Evolutionary conservation across 169 alveolate species (phyloP).

Genomic region (Cryptosporidium ubiquitum): DNA sequence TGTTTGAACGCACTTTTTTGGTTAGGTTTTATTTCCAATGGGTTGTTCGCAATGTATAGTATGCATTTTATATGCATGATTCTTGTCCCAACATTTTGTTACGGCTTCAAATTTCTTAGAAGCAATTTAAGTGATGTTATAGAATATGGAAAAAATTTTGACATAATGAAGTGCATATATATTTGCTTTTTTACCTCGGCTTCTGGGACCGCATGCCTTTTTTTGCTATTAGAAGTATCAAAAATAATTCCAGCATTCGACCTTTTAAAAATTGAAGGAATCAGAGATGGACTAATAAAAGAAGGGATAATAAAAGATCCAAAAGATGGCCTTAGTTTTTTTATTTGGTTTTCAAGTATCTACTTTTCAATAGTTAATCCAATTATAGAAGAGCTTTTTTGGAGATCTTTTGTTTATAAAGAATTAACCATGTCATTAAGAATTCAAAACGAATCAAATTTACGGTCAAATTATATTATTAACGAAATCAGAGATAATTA

Average conservation of each 20-base stretch:
- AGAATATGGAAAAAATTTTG: background rate
- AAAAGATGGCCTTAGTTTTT: background rate
- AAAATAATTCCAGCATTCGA: background rate
- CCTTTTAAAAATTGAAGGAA: background rate
- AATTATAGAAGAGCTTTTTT: slow-evolving; percentile 50
- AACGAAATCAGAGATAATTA: background rate
- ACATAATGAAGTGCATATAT: background rate
- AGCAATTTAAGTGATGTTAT: background rate
- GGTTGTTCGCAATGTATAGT: slow-evolving; percentile 58
- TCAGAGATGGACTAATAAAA: background rate
- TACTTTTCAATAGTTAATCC: slow-evolving; percentile 49
- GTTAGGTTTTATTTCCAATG: slow-evolving; percentile 23
- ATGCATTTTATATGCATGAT: slow-evolving; percentile 66
- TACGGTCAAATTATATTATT: background rate
- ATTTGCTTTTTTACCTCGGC: background rate
- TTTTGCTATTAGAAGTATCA: background rate
- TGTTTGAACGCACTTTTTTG: slow-evolving; percentile 27
- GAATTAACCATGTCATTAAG: slow-evolving; percentile 2
- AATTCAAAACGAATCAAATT: background rate
- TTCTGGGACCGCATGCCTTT: background rate
- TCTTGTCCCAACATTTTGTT: slow-evolving; percentile 1
- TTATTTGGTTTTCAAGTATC: slow-evolving; percentile 1
- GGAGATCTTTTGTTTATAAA: slow-evolving; percentile 43
- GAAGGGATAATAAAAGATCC: slow-evolving; percentile 10
- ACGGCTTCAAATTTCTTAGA: background rate